Percentiles rank a stretch among this genome's conserved stretches.
phyloP scores from a whole-genome alignment of 179 eudicot genomes.

The Sideroxylon spinosum region DNA sequence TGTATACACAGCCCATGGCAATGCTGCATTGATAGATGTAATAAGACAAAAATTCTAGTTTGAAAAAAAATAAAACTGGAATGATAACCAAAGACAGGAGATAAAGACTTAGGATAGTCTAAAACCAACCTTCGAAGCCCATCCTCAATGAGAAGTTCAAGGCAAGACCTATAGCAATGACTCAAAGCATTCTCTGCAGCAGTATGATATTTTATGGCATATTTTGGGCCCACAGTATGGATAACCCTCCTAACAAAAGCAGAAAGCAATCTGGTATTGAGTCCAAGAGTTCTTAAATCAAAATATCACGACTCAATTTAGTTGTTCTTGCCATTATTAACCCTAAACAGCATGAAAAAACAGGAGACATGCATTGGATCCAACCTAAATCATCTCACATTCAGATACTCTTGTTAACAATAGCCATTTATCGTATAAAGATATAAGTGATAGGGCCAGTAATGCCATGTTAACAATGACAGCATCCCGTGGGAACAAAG shows the following conservation, averaged over 20 bases:
- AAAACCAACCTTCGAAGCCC: slow-evolving; percentile 65
- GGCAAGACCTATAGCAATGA: slow-evolving; percentile 93
- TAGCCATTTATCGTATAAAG: too few species aligned
- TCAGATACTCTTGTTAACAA: too few species aligned
- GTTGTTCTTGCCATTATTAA: not conserved
- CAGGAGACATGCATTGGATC: too few species aligned
- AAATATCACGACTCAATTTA: not conserved
- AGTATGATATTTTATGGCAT: slow-evolving; percentile 97
- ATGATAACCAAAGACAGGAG: slow-evolving; percentile 13
- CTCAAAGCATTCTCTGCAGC: slow-evolving; percentile 98
- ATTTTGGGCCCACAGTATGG: slow-evolving; percentile 98
- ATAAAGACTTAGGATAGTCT: slow-evolving; percentile 14
- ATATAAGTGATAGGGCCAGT: too few species aligned
- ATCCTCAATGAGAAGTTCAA: slow-evolving; percentile 88
- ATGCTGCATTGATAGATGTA: slow-evolving; percentile 61
- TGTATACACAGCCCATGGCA: slow-evolving; percentile 88
- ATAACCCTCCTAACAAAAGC: slow-evolving; percentile 68
- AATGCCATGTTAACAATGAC: too few species aligned
- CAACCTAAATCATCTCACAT: too few species aligned
- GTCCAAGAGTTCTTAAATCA: not conserved
- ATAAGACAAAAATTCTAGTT: not conserved
- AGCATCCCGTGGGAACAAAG: too few species aligned
- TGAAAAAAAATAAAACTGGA: slow-evolving; percentile 6
- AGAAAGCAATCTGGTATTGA: not conserved
- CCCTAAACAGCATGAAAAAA: not conserved